Evolutionary conservation across 495 filamentous ascomycete species (phyloP), one percentile per base, ranked within the genome.

Genomic region (Chaetomidium leptoderma): DNA sequence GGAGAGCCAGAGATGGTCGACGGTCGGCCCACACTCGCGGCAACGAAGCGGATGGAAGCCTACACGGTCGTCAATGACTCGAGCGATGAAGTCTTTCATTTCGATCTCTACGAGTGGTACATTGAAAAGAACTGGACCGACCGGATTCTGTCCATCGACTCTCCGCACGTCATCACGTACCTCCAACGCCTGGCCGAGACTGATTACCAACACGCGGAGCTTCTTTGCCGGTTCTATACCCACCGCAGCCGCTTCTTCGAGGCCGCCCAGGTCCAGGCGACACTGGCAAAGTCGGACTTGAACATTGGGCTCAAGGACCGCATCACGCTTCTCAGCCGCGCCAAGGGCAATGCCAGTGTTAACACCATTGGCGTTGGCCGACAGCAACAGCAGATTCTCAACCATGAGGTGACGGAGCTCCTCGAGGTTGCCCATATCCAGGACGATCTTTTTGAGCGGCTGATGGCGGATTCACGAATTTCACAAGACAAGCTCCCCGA

Each of bases 91-190:
- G 85, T 96, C 1, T 99, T 97, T 73, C 83, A 97, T 69, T 92
- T 89, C 27, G 86, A 90, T 61, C 78, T 99, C 50, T 99, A 97
- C 67, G 93, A 97, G 58, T 99, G 95, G 95, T 97, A 97, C 70
- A 80, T 96, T 40, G 71, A 78, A 33, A 86, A 91, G 66, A 85
- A 86, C 35, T 90, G 88, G 83, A 85, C 76, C 26, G 90, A 97
- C 52, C 85, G 89, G 4, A 78, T 99, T 36, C 82, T 99, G 9
- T 83, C 85, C 45, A 87, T 91, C 36, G 77, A 90, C 51, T 96
- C 93, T 13, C 80, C 84, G 0, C 89, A 88, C 64, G 89, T 97
- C 32, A 82, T 92, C 26, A 84, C 81, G n/a, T 99, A 96, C 69
- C 83, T 99, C 3, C 76, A 87, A 59, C 83, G 86, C 46, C 86